Evolutionary conservation across 2,329 filamentous ascomycete genomes (phyloP).

Genomic region (Arthrobotrys megalospora): DNA sequence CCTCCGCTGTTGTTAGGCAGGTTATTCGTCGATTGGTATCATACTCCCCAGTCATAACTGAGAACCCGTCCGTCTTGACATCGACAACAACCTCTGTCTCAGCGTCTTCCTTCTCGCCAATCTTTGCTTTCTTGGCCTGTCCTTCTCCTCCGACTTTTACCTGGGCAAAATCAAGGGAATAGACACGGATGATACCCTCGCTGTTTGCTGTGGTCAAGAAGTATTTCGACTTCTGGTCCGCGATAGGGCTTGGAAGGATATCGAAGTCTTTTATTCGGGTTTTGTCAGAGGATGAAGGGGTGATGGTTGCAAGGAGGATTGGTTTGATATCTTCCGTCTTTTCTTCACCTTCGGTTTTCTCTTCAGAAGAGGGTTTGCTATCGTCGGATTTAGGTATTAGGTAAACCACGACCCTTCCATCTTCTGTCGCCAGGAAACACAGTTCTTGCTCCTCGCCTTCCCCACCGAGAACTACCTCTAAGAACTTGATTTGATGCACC

Average conservation of each 20-base stretch:
- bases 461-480: constrained; percentile 68
- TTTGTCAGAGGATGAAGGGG: constrained; percentile 77
- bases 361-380: not conserved
- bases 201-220: constrained; percentile 83
- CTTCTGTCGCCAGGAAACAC: constrained; percentile 87
- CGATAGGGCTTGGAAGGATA: constrained; percentile 68
- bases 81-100: constrained; percentile 9
- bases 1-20: constrained; percentile 48
- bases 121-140: constrained; percentile 67
- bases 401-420: constrained; percentile 86
- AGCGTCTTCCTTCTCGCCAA: constrained; percentile 64
- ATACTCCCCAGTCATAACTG: constrained; percentile 52
- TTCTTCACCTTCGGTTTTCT: constrained; percentile 65
- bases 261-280: constrained; percentile 91
- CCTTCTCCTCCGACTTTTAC: constrained; percentile 64
- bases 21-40: constrained; percentile 50
- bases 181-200: constrained; percentile 86
- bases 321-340: constrained; percentile 72
- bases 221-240: constrained; percentile 68
- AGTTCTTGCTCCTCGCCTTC: constrained; percentile 72
- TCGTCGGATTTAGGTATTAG: constrained; percentile 72
- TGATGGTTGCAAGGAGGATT: constrained; percentile 72
- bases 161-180: constrained; percentile 72
- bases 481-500: constrained; percentile 84
- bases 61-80: constrained; percentile 18